Conservation (phyloP, 805 yeast genomes). For the Cyberlindnera meyerae region DNA sequence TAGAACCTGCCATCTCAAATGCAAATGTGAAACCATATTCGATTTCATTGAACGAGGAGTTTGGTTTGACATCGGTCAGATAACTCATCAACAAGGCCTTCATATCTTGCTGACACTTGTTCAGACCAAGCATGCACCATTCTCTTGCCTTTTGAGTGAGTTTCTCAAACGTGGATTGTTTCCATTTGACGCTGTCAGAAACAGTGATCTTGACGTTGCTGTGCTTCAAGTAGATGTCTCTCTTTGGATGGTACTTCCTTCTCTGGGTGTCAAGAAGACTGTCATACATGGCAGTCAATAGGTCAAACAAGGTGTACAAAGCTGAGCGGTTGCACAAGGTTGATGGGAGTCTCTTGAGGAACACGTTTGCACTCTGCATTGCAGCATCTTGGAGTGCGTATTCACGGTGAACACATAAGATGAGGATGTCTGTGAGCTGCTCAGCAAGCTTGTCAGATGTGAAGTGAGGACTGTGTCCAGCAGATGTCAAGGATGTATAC, state of each 20-base stretch:
- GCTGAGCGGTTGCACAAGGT: conserved; percentile 70
- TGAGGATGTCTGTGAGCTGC: conserved; percentile 65
- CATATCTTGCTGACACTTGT: conserved; percentile 63
- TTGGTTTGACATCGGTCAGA: conserved; percentile 43
- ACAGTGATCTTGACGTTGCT: conserved; percentile 41
- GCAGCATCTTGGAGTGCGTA: conserved; percentile 74
- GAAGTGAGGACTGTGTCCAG: conserved; percentile 52
- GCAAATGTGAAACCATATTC: conserved; percentile 89
- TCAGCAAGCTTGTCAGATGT: conserved; percentile 54
- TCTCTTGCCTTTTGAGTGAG: conserved; percentile 53
- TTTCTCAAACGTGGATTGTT: conserved; percentile 58
- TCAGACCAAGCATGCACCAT: conserved; percentile 63
- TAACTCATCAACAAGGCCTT: conserved; percentile 77
- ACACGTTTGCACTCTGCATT: conserved; percentile 63
- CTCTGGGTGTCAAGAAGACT: conserved; percentile 80
- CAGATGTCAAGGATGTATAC: conserved; percentile 42
- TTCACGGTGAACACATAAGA: conserved; percentile 74
- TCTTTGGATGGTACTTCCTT: conserved; percentile 81
- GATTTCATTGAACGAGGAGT: conserved; percentile 37
- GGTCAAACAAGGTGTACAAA: conserved; percentile 74
- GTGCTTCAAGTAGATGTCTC: conserved; percentile 47
- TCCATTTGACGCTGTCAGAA: conserved; percentile 74
- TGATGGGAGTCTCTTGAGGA: conserved; percentile 67
- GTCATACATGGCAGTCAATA: conserved; percentile 70
- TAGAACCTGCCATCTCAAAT: conserved; percentile 74